Evolutionary conservation across 2,329 filamentous ascomycete genomes (phyloP).

Genomic region (Laburnicola sp.): DNA sequence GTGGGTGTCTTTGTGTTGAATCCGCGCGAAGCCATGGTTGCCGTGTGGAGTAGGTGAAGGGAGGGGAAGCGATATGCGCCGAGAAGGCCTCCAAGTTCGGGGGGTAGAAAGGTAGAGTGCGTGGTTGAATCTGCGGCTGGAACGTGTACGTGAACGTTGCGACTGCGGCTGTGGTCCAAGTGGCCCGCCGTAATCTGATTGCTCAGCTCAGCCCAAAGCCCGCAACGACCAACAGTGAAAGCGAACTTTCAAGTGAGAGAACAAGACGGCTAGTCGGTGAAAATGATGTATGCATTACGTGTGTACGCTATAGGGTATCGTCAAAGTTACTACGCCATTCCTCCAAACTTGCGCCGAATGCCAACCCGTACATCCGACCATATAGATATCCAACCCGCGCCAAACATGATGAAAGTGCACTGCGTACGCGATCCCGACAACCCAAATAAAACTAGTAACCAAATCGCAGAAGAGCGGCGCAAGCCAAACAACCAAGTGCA

Average conservation of each 20-base stretch:
- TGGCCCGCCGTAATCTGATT: conserved; percentile 3
- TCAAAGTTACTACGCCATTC: conserved; percentile 1
- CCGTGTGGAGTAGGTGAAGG: not conserved
- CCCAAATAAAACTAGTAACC: conserved; percentile 3
- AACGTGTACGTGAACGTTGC: conserved; percentile 4
- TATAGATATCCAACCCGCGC: not conserved
- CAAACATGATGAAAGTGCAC: not conserved
- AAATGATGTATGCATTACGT: not conserved
- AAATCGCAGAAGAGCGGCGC: conserved; percentile 23
- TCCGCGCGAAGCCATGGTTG: conserved; percentile 46
- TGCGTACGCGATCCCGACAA: not conserved
- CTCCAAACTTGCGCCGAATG: not conserved
- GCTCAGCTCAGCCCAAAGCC: not conserved
- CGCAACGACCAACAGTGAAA: too few relatives aligned
- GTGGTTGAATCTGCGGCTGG: not conserved
- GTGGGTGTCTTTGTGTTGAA: conserved; percentile 80
- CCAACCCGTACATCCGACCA: not conserved
- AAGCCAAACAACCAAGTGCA: conserved; percentile 32
- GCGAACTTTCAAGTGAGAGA: too few relatives aligned
- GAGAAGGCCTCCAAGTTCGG: not conserved
- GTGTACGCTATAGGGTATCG: conserved; percentile 1
- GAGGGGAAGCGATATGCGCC: not conserved
- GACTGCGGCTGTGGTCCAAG: not conserved
- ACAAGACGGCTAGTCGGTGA: too few relatives aligned
- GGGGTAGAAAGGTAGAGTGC: not conserved